Percentiles rank a stretch among this genome's conserved stretches.
Evolutionary conservation across 352 stramenopile species (phyloP).

Genomic region (Globisporangium camurandrum): DNA sequence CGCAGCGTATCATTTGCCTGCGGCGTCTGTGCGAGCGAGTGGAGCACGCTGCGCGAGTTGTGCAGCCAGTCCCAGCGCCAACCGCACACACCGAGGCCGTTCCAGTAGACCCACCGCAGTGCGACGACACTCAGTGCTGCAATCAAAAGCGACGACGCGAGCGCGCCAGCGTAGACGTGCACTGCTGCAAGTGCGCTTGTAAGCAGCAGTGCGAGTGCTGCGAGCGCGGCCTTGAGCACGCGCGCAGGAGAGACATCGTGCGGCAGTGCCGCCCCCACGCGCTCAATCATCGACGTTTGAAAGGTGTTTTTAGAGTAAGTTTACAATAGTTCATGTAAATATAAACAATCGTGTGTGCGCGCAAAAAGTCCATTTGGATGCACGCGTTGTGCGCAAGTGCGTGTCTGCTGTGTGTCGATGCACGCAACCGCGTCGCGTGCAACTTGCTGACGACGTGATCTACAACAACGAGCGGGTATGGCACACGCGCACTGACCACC

Average conservation of each 20-base stretch:
- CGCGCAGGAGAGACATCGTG: conserved; percentile 29
- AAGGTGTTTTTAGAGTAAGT: not conserved
- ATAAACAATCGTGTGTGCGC: too few relatives aligned
- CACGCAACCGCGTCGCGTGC: too few relatives aligned
- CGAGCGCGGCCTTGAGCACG: conserved; percentile 10
- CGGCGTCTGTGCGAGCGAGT: conserved; percentile 24
- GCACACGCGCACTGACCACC: not conserved
- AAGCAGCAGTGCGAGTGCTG: conserved; percentile 12
- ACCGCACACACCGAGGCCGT: conserved; percentile 52
- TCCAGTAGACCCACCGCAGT: conserved; percentile 53
- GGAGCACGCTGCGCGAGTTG: conserved; percentile 18
- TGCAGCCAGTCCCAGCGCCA: conserved; percentile 40
- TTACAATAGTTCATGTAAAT: too few relatives aligned
- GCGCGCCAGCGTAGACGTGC: conserved; percentile 20
- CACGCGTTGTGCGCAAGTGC: too few relatives aligned
- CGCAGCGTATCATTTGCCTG: conserved; percentile 50
- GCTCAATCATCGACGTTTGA: not conserved
- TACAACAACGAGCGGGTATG: not conserved
- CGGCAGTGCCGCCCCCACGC: conserved; percentile 19
- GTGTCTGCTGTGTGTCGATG: too few relatives aligned
- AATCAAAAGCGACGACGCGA: conserved; percentile 11
- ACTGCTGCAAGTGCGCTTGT: conserved; percentile 4
- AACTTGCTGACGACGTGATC: too few relatives aligned
- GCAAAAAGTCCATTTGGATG: too few relatives aligned
- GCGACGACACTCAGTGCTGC: conserved; percentile 13